These are phyloP conservation scores for Juncus inflexus DNA, from an alignment of 176 grass and related monocot species.

Conservation along the genomic window DNA sequence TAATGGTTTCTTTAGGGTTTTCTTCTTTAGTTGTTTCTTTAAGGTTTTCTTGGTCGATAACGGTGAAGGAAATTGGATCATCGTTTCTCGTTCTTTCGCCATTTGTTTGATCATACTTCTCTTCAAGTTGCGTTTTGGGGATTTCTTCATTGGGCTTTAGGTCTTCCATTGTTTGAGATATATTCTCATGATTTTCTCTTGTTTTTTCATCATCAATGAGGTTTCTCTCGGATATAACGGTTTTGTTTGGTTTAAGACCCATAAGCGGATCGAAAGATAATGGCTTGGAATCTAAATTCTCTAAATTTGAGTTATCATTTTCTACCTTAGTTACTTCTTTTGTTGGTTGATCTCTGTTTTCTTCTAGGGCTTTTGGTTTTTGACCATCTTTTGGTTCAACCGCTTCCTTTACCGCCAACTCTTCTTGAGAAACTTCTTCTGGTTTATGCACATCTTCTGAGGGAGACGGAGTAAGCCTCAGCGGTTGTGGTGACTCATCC, in stretches of 20 bases:
- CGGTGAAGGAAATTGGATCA: background rate
- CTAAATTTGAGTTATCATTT: slow-evolving; percentile 1
- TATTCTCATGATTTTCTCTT: background rate
- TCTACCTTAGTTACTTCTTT: background rate
- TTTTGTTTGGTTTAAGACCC: slow-evolving; percentile 1
- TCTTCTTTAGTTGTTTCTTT: background rate
- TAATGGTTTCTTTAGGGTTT: slow-evolving; percentile 13
- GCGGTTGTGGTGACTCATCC: slow-evolving; percentile 1
- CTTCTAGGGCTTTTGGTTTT: slow-evolving; percentile 8
- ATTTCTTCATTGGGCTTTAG: background rate
- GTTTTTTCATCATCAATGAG: background rate
- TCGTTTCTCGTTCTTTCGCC: background rate
- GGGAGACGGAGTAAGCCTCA: background rate
- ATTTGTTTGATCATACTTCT: slow-evolving; percentile 1
- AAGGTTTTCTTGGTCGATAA: background rate
- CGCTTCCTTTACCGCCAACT: slow-evolving; percentile 1
- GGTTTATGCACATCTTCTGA: slow-evolving; percentile 6
- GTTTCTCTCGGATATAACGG: slow-evolving; percentile 1
- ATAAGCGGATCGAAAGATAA: slow-evolving; percentile 20
- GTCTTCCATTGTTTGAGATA: background rate
- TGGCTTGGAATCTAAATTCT: slow-evolving; percentile 15
- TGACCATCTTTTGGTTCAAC: slow-evolving; percentile 11
- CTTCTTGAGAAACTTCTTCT: slow-evolving; percentile 18
- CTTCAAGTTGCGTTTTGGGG: slow-evolving; percentile 6
- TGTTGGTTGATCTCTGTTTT: background rate